Conservation (phyloP, 1,139 yeast genomes). For the Tardiomyces depauwii region DNA sequence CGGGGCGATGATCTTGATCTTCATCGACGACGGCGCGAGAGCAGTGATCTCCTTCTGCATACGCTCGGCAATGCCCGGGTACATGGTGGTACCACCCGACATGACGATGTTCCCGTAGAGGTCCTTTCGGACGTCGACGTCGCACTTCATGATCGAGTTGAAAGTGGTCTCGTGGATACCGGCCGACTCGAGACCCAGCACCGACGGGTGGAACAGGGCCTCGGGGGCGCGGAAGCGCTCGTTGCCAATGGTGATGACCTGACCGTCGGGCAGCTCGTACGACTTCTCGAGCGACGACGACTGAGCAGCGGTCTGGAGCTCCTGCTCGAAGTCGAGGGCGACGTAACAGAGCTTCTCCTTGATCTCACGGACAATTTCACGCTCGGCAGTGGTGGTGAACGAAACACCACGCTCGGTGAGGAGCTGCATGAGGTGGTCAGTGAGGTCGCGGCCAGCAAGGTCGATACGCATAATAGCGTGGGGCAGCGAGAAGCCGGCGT, state of each 20-base stretch:
- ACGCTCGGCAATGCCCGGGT: conserved; percentile 99
- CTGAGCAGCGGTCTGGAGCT: conserved; percentile 98
- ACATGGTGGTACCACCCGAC: conserved; percentile 99
- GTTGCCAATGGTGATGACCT: conserved; percentile 98
- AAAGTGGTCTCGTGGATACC: conserved; percentile 99
- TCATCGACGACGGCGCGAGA: conserved; percentile 98
- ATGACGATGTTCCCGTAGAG: conserved; percentile 98
- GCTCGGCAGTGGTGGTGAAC: conserved; percentile 98
- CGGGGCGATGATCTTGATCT: conserved; percentile 98
- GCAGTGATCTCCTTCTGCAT: conserved; percentile 99
- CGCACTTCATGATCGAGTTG: conserved; percentile 99
- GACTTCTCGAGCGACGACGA: conserved; percentile 97
- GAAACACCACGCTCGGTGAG: conserved; percentile 98
- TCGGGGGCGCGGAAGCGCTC: conserved; percentile 99
- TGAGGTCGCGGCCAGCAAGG: conserved; percentile 98
- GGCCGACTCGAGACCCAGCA: conserved; percentile 94
- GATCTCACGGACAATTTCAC: conserved; percentile 99
- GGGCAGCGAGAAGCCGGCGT: conserved; percentile 99
- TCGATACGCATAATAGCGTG: conserved; percentile 98
- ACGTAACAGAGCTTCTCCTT: conserved; percentile 98
- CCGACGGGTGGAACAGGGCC: conserved; percentile 98
- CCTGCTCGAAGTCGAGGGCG: conserved; percentile 94
- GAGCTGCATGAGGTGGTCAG: conserved; percentile 97
- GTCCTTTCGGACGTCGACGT: conserved; percentile 97
- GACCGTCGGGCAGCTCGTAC: conserved; percentile 99